Percentiles rank a stretch among this genome's conserved stretches.
phyloP scores from a whole-genome alignment of 208 protist species.

The Wallacemonas rigidus region DNA sequence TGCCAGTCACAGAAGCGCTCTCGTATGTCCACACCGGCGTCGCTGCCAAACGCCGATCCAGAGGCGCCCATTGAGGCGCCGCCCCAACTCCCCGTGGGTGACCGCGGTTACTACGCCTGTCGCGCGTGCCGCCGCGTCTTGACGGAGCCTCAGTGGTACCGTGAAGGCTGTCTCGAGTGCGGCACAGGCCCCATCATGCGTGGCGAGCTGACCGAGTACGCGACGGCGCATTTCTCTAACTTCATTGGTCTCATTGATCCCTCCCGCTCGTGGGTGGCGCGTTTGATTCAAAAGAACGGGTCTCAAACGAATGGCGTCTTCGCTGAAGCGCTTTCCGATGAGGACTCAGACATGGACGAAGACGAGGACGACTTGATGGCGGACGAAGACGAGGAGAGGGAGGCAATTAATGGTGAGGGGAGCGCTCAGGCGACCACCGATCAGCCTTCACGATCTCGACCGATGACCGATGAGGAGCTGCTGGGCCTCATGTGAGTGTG shows the following conservation, averaged over 20 bases:
- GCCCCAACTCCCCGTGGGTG: constrained; percentile 78
- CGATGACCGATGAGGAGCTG: constrained; percentile 43
- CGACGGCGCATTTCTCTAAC: constrained; percentile 81
- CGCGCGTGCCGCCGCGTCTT: constrained; percentile 77
- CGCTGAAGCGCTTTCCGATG: constrained; percentile 66
- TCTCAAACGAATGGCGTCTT: constrained; percentile 66
- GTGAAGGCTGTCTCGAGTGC: constrained; percentile 74
- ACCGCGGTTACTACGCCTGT: constrained; percentile 76
- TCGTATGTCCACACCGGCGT: not conserved
- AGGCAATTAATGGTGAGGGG: constrained; percentile 20
- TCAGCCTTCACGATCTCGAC: not conserved
- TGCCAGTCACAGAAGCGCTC: not conserved
- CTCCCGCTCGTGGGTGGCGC: constrained; percentile 83
- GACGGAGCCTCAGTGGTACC: constrained; percentile 73
- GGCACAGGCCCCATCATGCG: constrained; percentile 58
- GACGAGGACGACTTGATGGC: constrained; percentile 32
- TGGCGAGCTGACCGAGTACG: constrained; percentile 65
- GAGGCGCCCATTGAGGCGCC: constrained; percentile 43
- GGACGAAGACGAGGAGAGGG: constrained; percentile 27
- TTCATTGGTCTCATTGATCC: constrained; percentile 86
- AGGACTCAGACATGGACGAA: constrained; percentile 32
- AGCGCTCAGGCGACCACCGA: not conserved
- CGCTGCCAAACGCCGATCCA: constrained; percentile 1
- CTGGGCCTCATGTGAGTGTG: constrained; percentile 12
- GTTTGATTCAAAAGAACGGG: constrained; percentile 63